Evolutionary conservation across 2,329 filamentous ascomycete species (phyloP).

Genomic region (Penicillium fuscoglaucum): DNA sequence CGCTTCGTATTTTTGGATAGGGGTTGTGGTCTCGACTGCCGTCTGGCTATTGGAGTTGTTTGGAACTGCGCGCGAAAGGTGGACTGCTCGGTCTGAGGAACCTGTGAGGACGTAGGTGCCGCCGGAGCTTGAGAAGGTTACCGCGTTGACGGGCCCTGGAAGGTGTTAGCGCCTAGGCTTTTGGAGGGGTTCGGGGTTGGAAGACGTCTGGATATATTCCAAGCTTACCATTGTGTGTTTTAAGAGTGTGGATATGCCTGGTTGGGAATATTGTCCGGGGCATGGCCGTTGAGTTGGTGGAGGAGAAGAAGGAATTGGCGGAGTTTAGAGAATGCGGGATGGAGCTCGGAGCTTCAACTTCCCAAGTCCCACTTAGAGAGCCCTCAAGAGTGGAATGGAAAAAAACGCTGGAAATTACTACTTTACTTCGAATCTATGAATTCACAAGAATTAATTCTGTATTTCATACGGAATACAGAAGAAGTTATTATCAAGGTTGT

Average conservation of each 20-base stretch:
- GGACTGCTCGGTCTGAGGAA: constrained; percentile 78
- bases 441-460: constrained; percentile 37
- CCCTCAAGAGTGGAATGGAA: too few relatives aligned
- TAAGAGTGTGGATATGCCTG: constrained; percentile 44
- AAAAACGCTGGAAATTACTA: not conserved
- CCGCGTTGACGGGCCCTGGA: constrained; percentile 68
- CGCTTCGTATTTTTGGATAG: constrained; percentile 84
- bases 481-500: constrained; percentile 45
- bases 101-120: constrained; percentile 82
- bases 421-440: not conserved
- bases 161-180: constrained; percentile 1
- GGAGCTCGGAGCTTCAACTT: constrained; percentile 15
- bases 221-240: constrained; percentile 45
- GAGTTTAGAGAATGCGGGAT: constrained; percentile 12
- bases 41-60: constrained; percentile 39
- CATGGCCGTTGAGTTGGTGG: constrained; percentile 16
- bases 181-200: not conserved
- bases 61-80: constrained; percentile 71
- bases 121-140: constrained; percentile 70
- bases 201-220: too few relatives aligned
- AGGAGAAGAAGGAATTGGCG: constrained; percentile 4
- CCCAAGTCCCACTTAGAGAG: not conserved
- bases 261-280: constrained; percentile 39
- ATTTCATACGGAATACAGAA: constrained; percentile 44
- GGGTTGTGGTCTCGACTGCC: constrained; percentile 42